phyloP scores from a whole-genome alignment of 2,329 filamentous ascomycete genomes.

The Neoscytalidium dimidiatum region DNA sequence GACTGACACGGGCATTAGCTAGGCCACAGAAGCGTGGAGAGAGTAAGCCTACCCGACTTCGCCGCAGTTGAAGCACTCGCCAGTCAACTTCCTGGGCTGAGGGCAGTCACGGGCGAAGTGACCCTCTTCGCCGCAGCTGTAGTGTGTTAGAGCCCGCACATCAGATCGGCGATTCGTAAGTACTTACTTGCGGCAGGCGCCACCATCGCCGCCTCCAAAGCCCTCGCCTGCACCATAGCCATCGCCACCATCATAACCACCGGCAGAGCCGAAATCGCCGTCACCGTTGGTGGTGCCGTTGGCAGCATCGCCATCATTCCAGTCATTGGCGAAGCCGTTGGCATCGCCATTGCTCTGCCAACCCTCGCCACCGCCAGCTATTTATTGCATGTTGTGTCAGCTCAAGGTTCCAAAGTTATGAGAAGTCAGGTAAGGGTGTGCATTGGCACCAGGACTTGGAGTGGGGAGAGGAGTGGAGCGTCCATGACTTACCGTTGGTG shows the following conservation, averaged over 20 bases:
- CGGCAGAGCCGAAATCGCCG: neutral
- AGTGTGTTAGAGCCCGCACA: constrained; percentile 28
- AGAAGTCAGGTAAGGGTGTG: neutral
- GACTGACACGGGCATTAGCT: constrained; percentile 40
- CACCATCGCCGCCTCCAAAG: constrained; percentile 3
- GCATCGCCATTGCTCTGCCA: neutral
- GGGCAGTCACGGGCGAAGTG: constrained; percentile 55
- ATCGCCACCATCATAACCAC: constrained; percentile 1
- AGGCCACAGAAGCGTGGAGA: neutral
- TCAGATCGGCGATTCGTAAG: neutral
- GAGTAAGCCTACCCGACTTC: constrained; percentile 50
- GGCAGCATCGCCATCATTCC: neutral
- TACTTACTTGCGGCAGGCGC: constrained; percentile 20
- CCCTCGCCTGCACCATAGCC: neutral
- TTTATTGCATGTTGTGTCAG: neutral
- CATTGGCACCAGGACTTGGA: neutral
- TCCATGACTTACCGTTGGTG: neutral
- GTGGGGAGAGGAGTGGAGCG: too few species aligned
- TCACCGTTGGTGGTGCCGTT: neutral
- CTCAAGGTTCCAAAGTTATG: neutral
- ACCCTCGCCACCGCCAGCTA: neutral
- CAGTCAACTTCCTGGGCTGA: constrained; percentile 42
- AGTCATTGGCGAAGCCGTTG: neutral
- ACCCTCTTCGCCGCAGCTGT: constrained; percentile 44
- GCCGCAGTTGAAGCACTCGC: constrained; percentile 63